These are phyloP conservation scores for Agaricus blazei DNA, from an alignment of 768 basidiomycete genomes.

Conservation along the genomic window DNA sequence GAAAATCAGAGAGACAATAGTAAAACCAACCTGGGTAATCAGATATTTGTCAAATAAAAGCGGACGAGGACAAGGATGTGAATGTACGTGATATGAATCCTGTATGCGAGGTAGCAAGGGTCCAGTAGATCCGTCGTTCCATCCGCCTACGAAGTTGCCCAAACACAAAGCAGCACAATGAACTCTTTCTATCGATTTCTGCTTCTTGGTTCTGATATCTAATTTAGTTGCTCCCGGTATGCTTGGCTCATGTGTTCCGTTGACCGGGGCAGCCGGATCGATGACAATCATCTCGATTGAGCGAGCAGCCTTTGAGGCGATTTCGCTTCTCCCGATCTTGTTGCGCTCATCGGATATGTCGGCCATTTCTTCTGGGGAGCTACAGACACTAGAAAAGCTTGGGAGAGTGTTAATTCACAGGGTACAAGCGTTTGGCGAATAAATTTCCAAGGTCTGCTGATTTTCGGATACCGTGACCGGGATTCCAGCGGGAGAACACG, in stretches of 20 bases:
- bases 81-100: slow-evolving; percentile 39
- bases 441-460: too few species aligned
- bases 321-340: background rate
- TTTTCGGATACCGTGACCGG: too few species aligned
- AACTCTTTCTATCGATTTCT: slow-evolving; percentile 24
- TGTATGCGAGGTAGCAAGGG: slow-evolving; percentile 74
- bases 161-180: slow-evolving; percentile 57
- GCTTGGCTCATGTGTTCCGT: too few species aligned
- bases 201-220: slow-evolving; percentile 15
- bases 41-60: background rate
- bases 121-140: slow-evolving; percentile 75
- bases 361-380: too few species aligned
- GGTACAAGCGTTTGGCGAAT: too few species aligned
- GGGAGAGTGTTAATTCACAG: too few species aligned
- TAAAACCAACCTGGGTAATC: slow-evolving; percentile 36
- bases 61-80: background rate
- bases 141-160: slow-evolving; percentile 59
- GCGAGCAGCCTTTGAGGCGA: too few species aligned
- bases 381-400: too few species aligned
- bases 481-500: too few species aligned
- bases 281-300: too few species aligned
- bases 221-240: background rate
- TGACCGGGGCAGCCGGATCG: too few species aligned
- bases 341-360: background rate
- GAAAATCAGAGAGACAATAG: slow-evolving; percentile 59